A percentile compares a stretch with the other conserved stretches of the same genome.
Conservation (phyloP, 495 filamentous ascomycete genomes). For the Pseudomonodictys pantanalensis region DNA sequence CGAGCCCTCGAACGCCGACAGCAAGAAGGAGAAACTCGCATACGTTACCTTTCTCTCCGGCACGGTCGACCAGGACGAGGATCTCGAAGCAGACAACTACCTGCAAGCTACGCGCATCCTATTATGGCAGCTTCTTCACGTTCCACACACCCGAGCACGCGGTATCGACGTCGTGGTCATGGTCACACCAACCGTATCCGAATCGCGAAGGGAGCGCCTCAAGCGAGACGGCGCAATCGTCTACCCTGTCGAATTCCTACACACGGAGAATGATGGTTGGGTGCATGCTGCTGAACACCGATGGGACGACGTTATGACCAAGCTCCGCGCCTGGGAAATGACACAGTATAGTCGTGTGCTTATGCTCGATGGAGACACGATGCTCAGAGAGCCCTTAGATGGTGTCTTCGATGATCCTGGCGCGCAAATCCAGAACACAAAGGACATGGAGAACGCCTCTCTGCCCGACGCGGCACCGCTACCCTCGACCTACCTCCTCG, state of each 20-base stretch:
- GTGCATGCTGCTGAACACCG: slow-evolving; percentile 8
- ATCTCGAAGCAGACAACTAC: slow-evolving; percentile 28
- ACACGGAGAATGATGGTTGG: slow-evolving; percentile 20
- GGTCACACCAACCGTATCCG: slow-evolving; percentile 31
- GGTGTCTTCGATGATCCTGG: slow-evolving; percentile 28
- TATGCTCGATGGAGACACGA: slow-evolving; percentile 29
- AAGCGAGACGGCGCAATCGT: slow-evolving; percentile 35
- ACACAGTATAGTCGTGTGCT: slow-evolving; percentile 29
- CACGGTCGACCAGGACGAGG: slow-evolving; percentile 15
- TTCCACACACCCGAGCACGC: slow-evolving; percentile 26
- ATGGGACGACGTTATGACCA: slow-evolving; percentile 31
- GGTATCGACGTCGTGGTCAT: slow-evolving; percentile 35
- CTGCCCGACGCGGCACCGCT: background rate
- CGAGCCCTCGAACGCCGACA: too few relatives aligned
- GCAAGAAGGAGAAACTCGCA: slow-evolving; percentile 1
- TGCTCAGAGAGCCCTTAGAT: slow-evolving; percentile 20
- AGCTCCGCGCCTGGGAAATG: slow-evolving; percentile 31
- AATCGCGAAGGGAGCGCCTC: slow-evolving; percentile 23
- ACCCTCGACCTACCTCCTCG: slow-evolving; percentile 21
- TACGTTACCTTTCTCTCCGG: slow-evolving; percentile 31
- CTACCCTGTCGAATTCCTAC: slow-evolving; percentile 17
- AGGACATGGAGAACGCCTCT: background rate
- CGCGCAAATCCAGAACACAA: slow-evolving; percentile 1
- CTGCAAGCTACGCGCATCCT: slow-evolving; percentile 36
- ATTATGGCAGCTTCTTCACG: slow-evolving; percentile 37